Base-by-base conservation (phyloP, 2,329 filamentous ascomycete genomes). In the Plectosphaerella cucumerina region DNA sequence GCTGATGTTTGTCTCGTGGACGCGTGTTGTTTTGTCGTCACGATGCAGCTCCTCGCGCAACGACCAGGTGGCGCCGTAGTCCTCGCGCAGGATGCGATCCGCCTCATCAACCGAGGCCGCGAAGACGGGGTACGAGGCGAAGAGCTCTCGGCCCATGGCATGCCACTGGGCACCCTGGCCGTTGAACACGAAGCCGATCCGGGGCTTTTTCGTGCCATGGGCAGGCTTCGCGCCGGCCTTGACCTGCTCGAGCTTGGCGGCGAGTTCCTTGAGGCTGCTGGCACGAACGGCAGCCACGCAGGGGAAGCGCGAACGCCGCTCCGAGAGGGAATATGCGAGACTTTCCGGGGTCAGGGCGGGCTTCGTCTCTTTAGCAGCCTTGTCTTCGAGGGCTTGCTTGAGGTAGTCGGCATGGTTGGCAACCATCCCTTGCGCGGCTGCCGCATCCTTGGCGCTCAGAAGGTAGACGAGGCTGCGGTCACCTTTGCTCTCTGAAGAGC, bases 241-340 rank as follows among this genome's bases (percentile, higher is more conserved):
- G 53, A 49, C 26, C 26, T 31, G 56, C 46, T 33, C 49, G 10
- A n/a, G 50, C 5, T 43, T 66, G 53, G 31, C 37, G 53, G 42
- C 53, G 41, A 31, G 21, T 11, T 18, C 21, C 31, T 21, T 17
- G 45, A 17, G 18, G 31, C 17, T 44, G 23, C 50, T 31, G 26
- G 56, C 54, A 17, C 66, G 53, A 2, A 58, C 51, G 23, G 60
- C 64, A 11, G 61, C 56, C 44, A 64, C 50, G 8, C 64, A 59
- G 6, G 59, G 48, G 3, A 64, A 50, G 31, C 65, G 59, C 20
- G 64, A 55, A 14, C 69, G 60, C 1, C 59, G 58, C 5, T 53
- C 55, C 2, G 59, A 61, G 3, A 69, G 57, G 1, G 67, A 70
- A 48, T 63, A 67, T 1, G 62, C 59, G 1, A 68, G 59, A 18